These are phyloP conservation scores for Phaeosphaeriaceae sp. DNA, from an alignment of 2,329 filamentous ascomycete species.

Conservation along the genomic window DNA sequence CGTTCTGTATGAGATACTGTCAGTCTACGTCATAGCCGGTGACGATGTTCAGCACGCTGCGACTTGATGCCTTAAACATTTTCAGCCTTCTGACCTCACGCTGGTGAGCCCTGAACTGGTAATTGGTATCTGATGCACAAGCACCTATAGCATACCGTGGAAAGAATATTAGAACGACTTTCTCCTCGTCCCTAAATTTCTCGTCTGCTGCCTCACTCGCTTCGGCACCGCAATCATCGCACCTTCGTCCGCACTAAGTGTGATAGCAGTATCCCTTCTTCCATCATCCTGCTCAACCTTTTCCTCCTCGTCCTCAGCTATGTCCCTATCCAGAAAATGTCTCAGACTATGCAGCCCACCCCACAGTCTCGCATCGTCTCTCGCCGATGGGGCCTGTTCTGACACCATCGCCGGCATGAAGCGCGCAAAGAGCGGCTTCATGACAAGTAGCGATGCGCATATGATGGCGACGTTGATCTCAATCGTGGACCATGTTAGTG, in stretches of 20 bases:
- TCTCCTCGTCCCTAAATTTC: background rate
- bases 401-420: constrained; percentile 42
- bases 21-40: background rate
- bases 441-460: constrained; percentile 52
- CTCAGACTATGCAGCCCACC: constrained; percentile 21
- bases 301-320: constrained; percentile 11
- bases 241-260: background rate
- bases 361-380: constrained; percentile 18
- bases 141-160: no score
- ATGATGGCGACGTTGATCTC: constrained; percentile 55
- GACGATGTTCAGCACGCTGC: background rate
- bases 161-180: background rate
- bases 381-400: constrained; percentile 21
- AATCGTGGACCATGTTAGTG: constrained; percentile 50
- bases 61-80: no score
- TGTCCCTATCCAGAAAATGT: constrained; percentile 8
- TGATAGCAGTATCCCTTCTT: background rate
- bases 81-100: no score
- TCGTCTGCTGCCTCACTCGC: background rate
- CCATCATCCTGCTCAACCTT: background rate
- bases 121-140: no score
- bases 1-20: background rate
- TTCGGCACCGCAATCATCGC: background rate
- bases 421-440: constrained; percentile 50
- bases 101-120: no score